Percentiles rank a stretch among this genome's conserved stretches.
Conservation (phyloP, 257 asterid species). For the Solanum stenotomum region DNA sequence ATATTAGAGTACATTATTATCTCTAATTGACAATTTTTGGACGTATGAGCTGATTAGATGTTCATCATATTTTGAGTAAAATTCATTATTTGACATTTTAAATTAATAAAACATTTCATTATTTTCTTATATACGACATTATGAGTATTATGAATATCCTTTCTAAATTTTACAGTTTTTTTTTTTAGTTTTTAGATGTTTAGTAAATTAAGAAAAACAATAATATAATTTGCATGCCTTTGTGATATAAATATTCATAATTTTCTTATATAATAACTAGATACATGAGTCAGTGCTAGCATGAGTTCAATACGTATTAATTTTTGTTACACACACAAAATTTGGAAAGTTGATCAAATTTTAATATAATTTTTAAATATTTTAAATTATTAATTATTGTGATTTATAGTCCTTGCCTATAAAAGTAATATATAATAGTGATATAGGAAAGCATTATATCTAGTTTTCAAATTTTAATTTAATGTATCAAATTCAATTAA, state of each 20-base stretch:
- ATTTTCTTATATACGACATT: background rate
- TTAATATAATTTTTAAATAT: too few relatives aligned
- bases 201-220: background rate
- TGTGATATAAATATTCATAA: too few relatives aligned
- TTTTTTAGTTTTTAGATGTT: too few relatives aligned
- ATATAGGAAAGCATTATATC: too few relatives aligned
- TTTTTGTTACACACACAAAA: too few relatives aligned
- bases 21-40: background rate
- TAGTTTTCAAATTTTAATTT: too few relatives aligned
- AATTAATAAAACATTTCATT: background rate
- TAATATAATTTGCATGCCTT: background rate
- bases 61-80: too few relatives aligned
- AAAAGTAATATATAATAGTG: background rate
- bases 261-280: background rate
- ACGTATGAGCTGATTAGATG: too few relatives aligned
- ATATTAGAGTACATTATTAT: background rate
- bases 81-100: background rate
- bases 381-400: too few relatives aligned
- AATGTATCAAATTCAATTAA: background rate
- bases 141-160: background rate
- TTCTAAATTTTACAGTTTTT: background rate
- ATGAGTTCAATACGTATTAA: background rate
- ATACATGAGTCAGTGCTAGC: background rate
- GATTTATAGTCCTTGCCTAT: background rate
- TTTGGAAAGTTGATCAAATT: background rate